These are phyloP conservation scores for Hyaloscypha hepaticicola DNA, from an alignment of 495 filamentous ascomycete species.

Conservation along the genomic window DNA sequence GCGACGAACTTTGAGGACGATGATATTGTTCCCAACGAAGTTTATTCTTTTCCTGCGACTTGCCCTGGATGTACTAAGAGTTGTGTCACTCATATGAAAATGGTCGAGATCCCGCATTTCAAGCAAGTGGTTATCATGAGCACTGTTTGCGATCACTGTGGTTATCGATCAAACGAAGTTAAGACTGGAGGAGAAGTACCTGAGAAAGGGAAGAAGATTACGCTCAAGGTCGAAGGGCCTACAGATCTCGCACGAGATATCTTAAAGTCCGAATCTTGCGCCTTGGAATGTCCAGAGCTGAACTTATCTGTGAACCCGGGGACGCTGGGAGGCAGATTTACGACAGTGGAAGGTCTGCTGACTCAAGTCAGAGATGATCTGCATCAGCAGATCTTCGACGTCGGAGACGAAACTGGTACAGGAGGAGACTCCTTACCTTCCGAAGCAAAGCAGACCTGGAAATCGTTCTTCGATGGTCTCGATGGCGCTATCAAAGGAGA, in stretches of 20 bases:
- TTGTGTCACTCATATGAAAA: slow-evolving; percentile 89
- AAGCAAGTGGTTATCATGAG: slow-evolving; percentile 92
- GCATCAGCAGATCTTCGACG: slow-evolving; percentile 79
- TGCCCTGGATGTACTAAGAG: slow-evolving; percentile 86
- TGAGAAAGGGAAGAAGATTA: slow-evolving; percentile 80
- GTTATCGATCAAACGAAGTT: slow-evolving; percentile 92
- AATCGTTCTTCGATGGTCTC: slow-evolving; percentile 73
- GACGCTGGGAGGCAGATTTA: slow-evolving; percentile 94
- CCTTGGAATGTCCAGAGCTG: slow-evolving; percentile 80
- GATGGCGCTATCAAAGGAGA: slow-evolving; percentile 77
- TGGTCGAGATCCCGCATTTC: slow-evolving; percentile 95
- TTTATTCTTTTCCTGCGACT: slow-evolving; percentile 84
- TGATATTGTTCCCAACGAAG: slow-evolving; percentile 82
- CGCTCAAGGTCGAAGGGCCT: slow-evolving; percentile 66
- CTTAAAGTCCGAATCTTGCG: slow-evolving; percentile 92
- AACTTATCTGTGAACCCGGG: slow-evolving; percentile 81
- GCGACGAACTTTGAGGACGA: slow-evolving; percentile 52
- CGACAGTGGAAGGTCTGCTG: slow-evolving; percentile 92
- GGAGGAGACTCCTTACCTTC: slow-evolving; percentile 70
- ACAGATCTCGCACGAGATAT: slow-evolving; percentile 89
- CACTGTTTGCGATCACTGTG: slow-evolving; percentile 84
- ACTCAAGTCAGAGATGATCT: slow-evolving; percentile 90
- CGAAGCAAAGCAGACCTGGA: slow-evolving; percentile 69
- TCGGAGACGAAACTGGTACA: slow-evolving; percentile 45
- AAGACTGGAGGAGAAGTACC: slow-evolving; percentile 95